These are phyloP conservation scores for Calonectria naviculata DNA, from an alignment of 2,329 filamentous ascomycete species.

Conservation along the genomic window DNA sequence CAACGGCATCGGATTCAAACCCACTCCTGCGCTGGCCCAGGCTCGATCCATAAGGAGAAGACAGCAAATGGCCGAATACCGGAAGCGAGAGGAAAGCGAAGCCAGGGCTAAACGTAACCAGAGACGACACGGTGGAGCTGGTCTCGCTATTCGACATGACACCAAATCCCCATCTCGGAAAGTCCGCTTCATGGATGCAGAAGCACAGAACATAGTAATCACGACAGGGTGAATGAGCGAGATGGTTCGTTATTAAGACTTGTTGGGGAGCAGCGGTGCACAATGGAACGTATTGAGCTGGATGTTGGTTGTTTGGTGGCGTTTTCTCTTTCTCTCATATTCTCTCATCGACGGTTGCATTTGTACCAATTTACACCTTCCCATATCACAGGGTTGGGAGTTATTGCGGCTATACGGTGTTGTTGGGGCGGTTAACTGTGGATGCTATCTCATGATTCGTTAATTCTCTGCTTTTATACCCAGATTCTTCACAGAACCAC, in stretches of 20 bases:
- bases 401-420: conserved; percentile 11
- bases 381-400: background rate
- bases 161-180: conserved; percentile 45
- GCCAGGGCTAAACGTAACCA: conserved; percentile 67
- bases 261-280: background rate
- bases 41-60: conserved; percentile 66
- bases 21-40: conserved; percentile 70
- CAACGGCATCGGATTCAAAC: conserved; percentile 75
- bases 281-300: background rate
- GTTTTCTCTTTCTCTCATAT: background rate
- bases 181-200: conserved; percentile 55
- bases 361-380: background rate
- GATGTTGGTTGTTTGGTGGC: background rate
- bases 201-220: conserved; percentile 45
- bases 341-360: background rate
- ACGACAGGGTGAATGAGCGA: conserved; percentile 41
- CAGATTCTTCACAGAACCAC: conserved; percentile 11
- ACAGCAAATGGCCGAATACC: conserved; percentile 72
- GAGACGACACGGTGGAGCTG: conserved; percentile 54
- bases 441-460: conserved; percentile 3
- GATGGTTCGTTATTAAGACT: conserved; percentile 10
- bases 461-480: conserved; percentile 19
- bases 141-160: conserved; percentile 37
- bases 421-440: conserved; percentile 1
- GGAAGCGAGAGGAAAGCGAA: conserved; percentile 69